Conservation (phyloP, 2,329 filamentous ascomycete genomes). For the Fusarium gaditjirri region DNA sequence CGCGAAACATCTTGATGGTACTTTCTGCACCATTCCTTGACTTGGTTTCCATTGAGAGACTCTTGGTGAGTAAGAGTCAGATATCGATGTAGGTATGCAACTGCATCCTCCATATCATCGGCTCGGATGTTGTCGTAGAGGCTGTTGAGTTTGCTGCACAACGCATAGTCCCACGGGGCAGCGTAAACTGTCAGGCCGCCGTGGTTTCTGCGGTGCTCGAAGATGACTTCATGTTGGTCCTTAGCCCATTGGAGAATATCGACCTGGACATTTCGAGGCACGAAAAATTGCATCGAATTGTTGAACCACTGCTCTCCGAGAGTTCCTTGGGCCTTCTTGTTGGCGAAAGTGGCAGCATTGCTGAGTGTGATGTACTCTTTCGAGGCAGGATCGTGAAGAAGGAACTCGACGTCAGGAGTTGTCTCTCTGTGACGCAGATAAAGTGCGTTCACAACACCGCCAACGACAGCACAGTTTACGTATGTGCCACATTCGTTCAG, state of each 20-base stretch:
- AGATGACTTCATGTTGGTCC: constrained; percentile 29
- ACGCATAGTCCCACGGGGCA: constrained; percentile 36
- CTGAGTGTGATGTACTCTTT: constrained; percentile 18
- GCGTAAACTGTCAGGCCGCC: constrained; percentile 34
- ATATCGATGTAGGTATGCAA: constrained; percentile 33
- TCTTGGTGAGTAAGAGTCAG: constrained; percentile 2
- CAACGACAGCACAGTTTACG: constrained; percentile 26
- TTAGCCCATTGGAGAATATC: constrained; percentile 20
- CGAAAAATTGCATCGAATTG: constrained; percentile 39
- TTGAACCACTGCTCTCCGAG: constrained; percentile 41
- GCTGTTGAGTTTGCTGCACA: constrained; percentile 38
- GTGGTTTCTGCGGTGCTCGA: constrained; percentile 24
- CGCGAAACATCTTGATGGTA: constrained; percentile 31
- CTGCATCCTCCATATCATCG: constrained; percentile 36
- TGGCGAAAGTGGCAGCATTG: constrained; percentile 35
- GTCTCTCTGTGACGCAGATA: constrained; percentile 31
- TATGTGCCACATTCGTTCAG: constrained; percentile 26
- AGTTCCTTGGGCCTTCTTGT: constrained; percentile 14
- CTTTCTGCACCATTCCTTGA: constrained; percentile 28
- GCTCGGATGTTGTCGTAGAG: constrained; percentile 29
- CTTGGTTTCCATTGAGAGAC: constrained; percentile 1
- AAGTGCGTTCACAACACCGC: constrained; percentile 38
- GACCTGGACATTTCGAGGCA: constrained; percentile 22
- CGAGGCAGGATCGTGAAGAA: constrained; percentile 24
- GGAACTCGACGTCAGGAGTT: constrained; percentile 40